Conservation (phyloP, 2,329 filamentous ascomycete species). For the Endocalyx cinctus region DNA sequence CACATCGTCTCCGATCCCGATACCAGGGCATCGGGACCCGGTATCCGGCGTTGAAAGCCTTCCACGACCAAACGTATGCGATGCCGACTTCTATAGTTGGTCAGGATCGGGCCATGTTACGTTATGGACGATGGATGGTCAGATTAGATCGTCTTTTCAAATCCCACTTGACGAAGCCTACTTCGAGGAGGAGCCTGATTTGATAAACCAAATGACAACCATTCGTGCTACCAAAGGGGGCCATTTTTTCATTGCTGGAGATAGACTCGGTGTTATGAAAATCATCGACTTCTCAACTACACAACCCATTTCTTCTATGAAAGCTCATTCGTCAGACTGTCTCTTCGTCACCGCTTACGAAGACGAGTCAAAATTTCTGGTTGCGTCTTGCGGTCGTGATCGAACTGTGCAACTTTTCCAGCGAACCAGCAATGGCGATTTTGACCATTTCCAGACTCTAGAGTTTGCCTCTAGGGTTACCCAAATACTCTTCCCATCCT, state of each 20-base stretch:
- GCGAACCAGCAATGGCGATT: conserved; percentile 47
- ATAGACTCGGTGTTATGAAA: conserved; percentile 78
- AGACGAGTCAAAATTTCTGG: conserved; percentile 54
- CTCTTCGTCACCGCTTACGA: conserved; percentile 74
- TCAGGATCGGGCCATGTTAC: conserved; percentile 74
- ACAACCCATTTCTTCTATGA: conserved; percentile 63
- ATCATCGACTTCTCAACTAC: conserved; percentile 61
- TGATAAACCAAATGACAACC: conserved; percentile 55
- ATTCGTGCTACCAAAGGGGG: conserved; percentile 57
- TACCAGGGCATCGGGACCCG: conserved; percentile 59
- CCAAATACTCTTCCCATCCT: conserved; percentile 67
- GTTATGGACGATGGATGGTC: conserved; percentile 76
- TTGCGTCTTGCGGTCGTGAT: conserved; percentile 83
- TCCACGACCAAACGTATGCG: conserved; percentile 51
- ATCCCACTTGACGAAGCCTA: conserved; percentile 64
- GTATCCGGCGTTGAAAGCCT: conserved; percentile 72
- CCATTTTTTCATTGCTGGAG: conserved; percentile 71
- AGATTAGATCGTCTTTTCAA: conserved; percentile 57
- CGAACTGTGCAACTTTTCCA: conserved; percentile 90
- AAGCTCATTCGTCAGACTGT: conserved; percentile 83
- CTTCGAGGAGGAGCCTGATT: conserved; percentile 45
- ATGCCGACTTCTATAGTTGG: conserved; percentile 83
- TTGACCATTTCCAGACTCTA: conserved; percentile 84
- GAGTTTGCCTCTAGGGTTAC: conserved; percentile 87
- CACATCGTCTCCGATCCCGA: conserved; percentile 44